A percentile compares a stretch with the other conserved stretches of the same genome.
Conservation (phyloP, 106 monocot species). For the Chionographis japonica region DNA sequence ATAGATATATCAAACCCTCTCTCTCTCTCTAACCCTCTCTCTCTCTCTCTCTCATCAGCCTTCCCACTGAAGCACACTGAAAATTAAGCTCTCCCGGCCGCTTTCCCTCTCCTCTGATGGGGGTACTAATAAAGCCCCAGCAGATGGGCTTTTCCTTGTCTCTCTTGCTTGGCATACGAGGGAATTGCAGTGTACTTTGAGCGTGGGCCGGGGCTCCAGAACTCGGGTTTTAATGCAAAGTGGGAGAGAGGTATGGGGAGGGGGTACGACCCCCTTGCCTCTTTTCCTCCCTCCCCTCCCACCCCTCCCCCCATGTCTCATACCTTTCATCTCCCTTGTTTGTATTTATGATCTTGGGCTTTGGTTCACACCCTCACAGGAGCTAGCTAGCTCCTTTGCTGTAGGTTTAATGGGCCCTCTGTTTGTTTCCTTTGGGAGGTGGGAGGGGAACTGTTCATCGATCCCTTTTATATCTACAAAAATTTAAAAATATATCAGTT, state of each 20-base stretch:
- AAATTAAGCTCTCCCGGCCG: too few relatives aligned
- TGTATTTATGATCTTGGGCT: slow-evolving; percentile 1
- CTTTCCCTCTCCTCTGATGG: not conserved
- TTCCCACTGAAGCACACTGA: not conserved
- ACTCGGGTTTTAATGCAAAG: slow-evolving; percentile 33
- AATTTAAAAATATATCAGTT: not conserved
- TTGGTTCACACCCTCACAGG: slow-evolving; percentile 4
- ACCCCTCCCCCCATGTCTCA: not conserved
- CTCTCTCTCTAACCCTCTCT: slow-evolving; percentile 1
- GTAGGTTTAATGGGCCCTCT: slow-evolving; percentile 20
- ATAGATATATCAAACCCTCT: not conserved
- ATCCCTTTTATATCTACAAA: slow-evolving; percentile 7
- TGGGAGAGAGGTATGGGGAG: slow-evolving; percentile 26
- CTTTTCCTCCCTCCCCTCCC: not conserved
- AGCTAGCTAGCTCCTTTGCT: slow-evolving; percentile 22
- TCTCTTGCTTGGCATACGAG: slow-evolving; percentile 48
- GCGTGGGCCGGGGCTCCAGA: slow-evolving; percentile 15
- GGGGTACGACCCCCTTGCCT: not conserved
- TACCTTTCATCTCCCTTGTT: slow-evolving; percentile 2
- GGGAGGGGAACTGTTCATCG: slow-evolving; percentile 19
- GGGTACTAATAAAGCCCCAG: slow-evolving; percentile 46
- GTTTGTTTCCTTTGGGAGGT: slow-evolving; percentile 15
- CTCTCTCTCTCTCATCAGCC: slow-evolving; percentile 11
- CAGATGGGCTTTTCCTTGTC: slow-evolving; percentile 32
- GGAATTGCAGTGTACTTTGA: slow-evolving; percentile 71